phyloP scores from a whole-genome alignment of 2,329 filamentous ascomycete genomes.

The Aspergillus puulaauensis region DNA sequence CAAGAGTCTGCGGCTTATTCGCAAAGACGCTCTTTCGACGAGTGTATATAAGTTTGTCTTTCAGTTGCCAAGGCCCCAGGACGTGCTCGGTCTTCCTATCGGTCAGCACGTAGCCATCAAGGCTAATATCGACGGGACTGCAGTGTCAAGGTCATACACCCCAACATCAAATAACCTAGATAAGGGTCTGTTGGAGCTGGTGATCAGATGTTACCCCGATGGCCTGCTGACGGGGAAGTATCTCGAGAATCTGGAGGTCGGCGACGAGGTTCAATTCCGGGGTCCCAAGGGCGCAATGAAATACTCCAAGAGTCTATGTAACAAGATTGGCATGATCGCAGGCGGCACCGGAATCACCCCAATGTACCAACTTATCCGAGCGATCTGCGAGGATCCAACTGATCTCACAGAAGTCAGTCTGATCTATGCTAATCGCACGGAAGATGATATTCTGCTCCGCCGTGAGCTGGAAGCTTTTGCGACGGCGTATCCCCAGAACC shows the following conservation, averaged over 20 bases:
- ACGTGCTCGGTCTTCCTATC: constrained; percentile 55
- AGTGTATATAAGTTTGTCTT: constrained; percentile 49
- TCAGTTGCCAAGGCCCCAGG: constrained; percentile 44
- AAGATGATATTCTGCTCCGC: constrained; percentile 60
- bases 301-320: constrained; percentile 31
- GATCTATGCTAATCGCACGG: constrained; percentile 60
- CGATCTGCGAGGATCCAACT: constrained; percentile 59
- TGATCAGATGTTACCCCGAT: constrained; percentile 39
- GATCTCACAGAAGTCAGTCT: constrained; percentile 59
- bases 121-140: constrained; percentile 47
- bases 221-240: constrained; percentile 33
- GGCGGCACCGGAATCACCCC: constrained; percentile 28
- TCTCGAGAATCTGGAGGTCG: constrained; percentile 30
- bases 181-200: constrained; percentile 32
- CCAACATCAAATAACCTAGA: constrained; percentile 41
- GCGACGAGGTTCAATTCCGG: constrained; percentile 35
- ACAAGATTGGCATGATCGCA: constrained; percentile 39
- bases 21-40: constrained; percentile 23
- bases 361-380: constrained; percentile 60
- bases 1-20: constrained; percentile 46
- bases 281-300: constrained; percentile 38
- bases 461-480: constrained; percentile 57
- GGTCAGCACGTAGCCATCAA: constrained; percentile 59
- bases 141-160: constrained; percentile 55
- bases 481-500: constrained; percentile 51